Evolutionary conservation across 2,329 filamentous ascomycete genomes (phyloP).

Genomic region (Ascochyta lentis): DNA sequence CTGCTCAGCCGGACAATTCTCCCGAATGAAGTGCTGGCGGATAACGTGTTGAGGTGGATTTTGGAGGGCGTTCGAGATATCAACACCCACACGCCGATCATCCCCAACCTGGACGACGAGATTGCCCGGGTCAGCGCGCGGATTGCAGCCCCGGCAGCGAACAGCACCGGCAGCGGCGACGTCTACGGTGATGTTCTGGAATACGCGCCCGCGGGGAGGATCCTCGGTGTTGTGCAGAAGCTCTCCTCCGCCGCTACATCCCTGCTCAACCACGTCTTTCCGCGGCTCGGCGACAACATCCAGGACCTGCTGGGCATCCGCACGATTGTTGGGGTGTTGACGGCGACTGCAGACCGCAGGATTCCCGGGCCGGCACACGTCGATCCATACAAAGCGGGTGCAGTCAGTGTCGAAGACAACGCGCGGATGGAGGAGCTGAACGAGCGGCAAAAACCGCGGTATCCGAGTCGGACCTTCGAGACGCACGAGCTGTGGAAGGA

Average conservation of each 20-base stretch:
- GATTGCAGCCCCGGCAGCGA: conserved; percentile 18
- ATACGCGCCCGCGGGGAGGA: conserved; percentile 38
- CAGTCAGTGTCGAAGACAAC: conserved; percentile 16
- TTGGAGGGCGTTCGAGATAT: conserved; percentile 33
- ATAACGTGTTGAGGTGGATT: conserved; percentile 42
- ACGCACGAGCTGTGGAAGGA: conserved; percentile 35
- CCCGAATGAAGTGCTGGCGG: conserved; percentile 43
- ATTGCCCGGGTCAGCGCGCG: conserved; percentile 23
- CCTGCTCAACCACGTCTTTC: conserved; percentile 30
- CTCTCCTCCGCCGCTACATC: conserved; percentile 17
- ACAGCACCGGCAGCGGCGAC: conserved; percentile 40
- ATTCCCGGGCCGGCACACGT: conserved; percentile 41
- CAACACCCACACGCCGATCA: conserved; percentile 23
- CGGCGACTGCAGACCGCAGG: conserved; percentile 40
- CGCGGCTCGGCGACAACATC: conserved; percentile 38
- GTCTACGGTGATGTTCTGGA: conserved; percentile 39
- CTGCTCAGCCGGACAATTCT: conserved; percentile 37
- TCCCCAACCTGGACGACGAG: conserved; percentile 23
- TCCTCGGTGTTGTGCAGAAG: conserved; percentile 26
- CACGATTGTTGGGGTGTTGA: conserved; percentile 36
- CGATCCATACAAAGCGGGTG: conserved; percentile 29
- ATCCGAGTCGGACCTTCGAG: conserved; percentile 42
- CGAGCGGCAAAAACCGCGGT: conserved; percentile 29
- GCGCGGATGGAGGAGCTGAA: conserved; percentile 29
- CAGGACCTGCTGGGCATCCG: conserved; percentile 37